A percentile compares a stretch with the other conserved stretches of the same genome.
Conservation (phyloP, 768 basidiomycete species). For the Mycena rebaudengoi region DNA sequence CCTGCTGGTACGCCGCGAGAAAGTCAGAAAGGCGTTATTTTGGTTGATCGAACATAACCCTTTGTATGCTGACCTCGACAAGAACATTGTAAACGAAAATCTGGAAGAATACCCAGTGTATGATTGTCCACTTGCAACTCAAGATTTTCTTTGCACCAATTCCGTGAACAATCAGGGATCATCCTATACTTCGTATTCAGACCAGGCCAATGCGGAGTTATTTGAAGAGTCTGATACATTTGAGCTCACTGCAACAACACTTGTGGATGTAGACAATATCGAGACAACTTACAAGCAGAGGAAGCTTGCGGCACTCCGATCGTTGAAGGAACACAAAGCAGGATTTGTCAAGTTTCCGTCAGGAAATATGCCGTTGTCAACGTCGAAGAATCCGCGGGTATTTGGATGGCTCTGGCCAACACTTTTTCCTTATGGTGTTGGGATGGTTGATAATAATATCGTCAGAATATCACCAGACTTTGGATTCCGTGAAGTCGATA, state of each 20-base stretch:
- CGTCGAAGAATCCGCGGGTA: too few species aligned
- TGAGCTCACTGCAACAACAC: conserved; percentile 13
- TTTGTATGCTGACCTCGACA: conserved; percentile 14
- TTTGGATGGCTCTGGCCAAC: too few species aligned
- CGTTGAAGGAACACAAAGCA: conserved; percentile 1
- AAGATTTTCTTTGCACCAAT: conserved; percentile 11
- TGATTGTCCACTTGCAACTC: conserved; percentile 9
- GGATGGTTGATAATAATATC: too few species aligned
- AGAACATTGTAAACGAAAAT: neutral
- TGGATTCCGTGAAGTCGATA: too few species aligned
- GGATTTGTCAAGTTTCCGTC: conserved; percentile 29
- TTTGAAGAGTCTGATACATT: conserved; percentile 2
- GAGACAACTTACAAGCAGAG: conserved; percentile 23
- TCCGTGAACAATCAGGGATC: conserved; percentile 18
- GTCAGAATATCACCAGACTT: too few species aligned
- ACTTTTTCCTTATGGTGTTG: too few species aligned
- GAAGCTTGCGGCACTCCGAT: conserved; percentile 16
- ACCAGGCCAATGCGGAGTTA: conserved; percentile 24
- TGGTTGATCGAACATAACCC: conserved; percentile 24
- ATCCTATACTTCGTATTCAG: conserved; percentile 23
- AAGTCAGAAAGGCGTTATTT: neutral
- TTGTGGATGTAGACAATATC: conserved; percentile 24
- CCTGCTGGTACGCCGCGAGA: conserved; percentile 2
- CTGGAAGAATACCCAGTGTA: conserved; percentile 13
- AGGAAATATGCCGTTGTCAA: conserved; percentile 18